phyloP scores from a whole-genome alignment of 208 protist genomes.

The Willaertia magna region DNA sequence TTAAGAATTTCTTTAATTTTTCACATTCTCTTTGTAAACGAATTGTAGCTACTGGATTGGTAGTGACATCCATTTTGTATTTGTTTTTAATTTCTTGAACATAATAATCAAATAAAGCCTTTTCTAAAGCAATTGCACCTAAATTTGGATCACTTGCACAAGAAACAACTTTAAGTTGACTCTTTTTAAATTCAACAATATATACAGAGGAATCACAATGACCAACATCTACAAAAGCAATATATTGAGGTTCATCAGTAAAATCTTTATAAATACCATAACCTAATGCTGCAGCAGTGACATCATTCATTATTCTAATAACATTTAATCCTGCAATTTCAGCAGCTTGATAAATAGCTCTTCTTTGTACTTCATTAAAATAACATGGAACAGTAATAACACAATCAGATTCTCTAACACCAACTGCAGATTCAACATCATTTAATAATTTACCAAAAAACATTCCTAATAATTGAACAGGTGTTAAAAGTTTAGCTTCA shows the following conservation, averaged over 20 bases:
- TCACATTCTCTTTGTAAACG: constrained; percentile 64
- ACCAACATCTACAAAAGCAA: constrained; percentile 69
- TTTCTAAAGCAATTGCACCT: constrained; percentile 66
- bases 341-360: constrained; percentile 54
- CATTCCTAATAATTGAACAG: constrained; percentile 77
- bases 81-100: constrained; percentile 51
- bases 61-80: constrained; percentile 65
- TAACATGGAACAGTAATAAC: constrained; percentile 67
- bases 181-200: constrained; percentile 58
- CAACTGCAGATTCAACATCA: constrained; percentile 55
- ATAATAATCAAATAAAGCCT: constrained; percentile 56
- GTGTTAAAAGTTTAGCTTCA: constrained; percentile 54
- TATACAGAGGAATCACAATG: constrained; percentile 58
- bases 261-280: constrained; percentile 68
- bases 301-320: constrained; percentile 71
- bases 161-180: constrained; percentile 57
- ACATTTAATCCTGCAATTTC: constrained; percentile 67
- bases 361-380: constrained; percentile 62
- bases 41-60: constrained; percentile 56
- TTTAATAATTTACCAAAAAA: constrained; percentile 54
- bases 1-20: constrained; percentile 71
- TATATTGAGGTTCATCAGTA: constrained; percentile 54
- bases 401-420: background rate
- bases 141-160: constrained; percentile 57
- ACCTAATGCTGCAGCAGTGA: constrained; percentile 63